Evolutionary conservation across 805 yeast genomes (phyloP).

Genomic region (Debaryomyces tyrocola): DNA sequence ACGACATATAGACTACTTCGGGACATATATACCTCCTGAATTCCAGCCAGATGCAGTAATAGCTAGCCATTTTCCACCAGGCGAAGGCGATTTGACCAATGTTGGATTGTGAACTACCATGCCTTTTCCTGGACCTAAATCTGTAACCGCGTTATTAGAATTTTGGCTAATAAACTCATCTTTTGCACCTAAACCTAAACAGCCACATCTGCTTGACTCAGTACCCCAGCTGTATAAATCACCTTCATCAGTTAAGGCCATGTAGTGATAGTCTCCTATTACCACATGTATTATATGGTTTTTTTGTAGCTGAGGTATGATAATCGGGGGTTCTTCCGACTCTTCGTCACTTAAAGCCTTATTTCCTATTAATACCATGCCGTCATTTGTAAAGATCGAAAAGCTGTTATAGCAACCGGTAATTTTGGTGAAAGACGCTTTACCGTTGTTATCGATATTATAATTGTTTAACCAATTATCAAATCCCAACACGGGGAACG

Average conservation of each 20-base stretch:
- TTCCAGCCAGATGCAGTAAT: slow-evolving; percentile 84
- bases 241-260: slow-evolving; percentile 64
- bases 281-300: slow-evolving; percentile 54
- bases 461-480: slow-evolving; percentile 26
- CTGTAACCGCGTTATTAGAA: slow-evolving; percentile 13
- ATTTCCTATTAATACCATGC: slow-evolving; percentile 44
- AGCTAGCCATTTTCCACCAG: slow-evolving; percentile 50
- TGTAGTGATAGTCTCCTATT: slow-evolving; percentile 69
- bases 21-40: slow-evolving; percentile 55
- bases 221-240: slow-evolving; percentile 65
- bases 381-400: slow-evolving; percentile 55
- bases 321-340: slow-evolving; percentile 19
- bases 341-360: slow-evolving; percentile 16
- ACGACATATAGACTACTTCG: slow-evolving; percentile 1
- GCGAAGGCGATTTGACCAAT: slow-evolving; percentile 14
- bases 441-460: slow-evolving; percentile 13
- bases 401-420: slow-evolving; percentile 55
- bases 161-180: slow-evolving; percentile 6
- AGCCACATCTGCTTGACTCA: slow-evolving; percentile 63
- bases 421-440: slow-evolving; percentile 46
- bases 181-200: slow-evolving; percentile 58
- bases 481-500: slow-evolving; percentile 20
- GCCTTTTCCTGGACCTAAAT: slow-evolving; percentile 33
- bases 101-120: slow-evolving; percentile 18
- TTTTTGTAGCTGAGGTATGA: slow-evolving; percentile 45